phyloP scores from a whole-genome alignment of 805 yeast species.

The Schizosaccharomyces japonicus region DNA sequence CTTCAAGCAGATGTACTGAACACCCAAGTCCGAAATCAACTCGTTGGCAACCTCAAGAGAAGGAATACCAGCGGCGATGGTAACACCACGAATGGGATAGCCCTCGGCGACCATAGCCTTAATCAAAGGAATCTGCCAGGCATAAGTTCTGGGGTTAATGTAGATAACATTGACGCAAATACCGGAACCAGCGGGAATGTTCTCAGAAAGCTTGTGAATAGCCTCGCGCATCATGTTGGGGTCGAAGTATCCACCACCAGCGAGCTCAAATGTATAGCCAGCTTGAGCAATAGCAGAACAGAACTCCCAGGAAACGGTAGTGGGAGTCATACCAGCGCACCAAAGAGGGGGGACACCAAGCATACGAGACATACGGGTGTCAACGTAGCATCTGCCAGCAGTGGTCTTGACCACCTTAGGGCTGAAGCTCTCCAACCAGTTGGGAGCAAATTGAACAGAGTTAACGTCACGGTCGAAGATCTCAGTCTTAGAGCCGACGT shows the following conservation, averaged over 20 bases:
- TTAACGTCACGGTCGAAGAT: slow-evolving; percentile 46
- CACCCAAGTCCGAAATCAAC: slow-evolving; percentile 74
- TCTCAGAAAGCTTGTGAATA: slow-evolving; percentile 42
- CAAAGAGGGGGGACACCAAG: slow-evolving; percentile 86
- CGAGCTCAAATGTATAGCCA: slow-evolving; percentile 91
- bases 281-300: slow-evolving; percentile 85
- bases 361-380: slow-evolving; percentile 79
- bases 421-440: slow-evolving; percentile 74
- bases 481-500: slow-evolving; percentile 89
- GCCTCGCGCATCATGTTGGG: slow-evolving; percentile 52
- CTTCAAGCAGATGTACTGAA: slow-evolving; percentile 84
- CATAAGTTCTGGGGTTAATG: slow-evolving; percentile 91
- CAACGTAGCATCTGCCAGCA: slow-evolving; percentile 47
- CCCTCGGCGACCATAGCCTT: slow-evolving; percentile 72
- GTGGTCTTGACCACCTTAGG: slow-evolving; percentile 63
- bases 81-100: slow-evolving; percentile 82
- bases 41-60: slow-evolving; percentile 91
- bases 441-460: slow-evolving; percentile 55
- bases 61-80: slow-evolving; percentile 99
- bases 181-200: slow-evolving; percentile 65
- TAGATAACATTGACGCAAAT: slow-evolving; percentile 79
- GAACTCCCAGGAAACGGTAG: slow-evolving; percentile 83
- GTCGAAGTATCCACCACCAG: slow-evolving; percentile 94
- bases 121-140: slow-evolving; percentile 95
- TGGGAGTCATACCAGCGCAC: slow-evolving; percentile 99